phyloP scores from a whole-genome alignment of 2,329 filamentous ascomycete species.

The Colletotrichum phormii region DNA sequence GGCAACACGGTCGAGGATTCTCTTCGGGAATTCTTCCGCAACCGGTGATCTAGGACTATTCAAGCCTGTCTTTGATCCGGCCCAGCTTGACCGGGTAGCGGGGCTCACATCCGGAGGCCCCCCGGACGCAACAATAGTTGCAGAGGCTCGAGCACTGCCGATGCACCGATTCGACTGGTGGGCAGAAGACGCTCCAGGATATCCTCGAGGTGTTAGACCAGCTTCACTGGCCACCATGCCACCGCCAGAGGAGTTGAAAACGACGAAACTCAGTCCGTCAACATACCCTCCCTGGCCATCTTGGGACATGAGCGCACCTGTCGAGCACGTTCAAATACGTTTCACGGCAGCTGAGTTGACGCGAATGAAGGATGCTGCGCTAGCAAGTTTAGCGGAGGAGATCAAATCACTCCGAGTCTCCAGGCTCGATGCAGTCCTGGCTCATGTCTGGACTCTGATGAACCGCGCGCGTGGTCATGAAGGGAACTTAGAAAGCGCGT shows the following conservation, averaged over 20 bases:
- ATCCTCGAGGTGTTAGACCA: constrained; percentile 41
- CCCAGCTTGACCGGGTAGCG: constrained; percentile 50
- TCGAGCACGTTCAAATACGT: constrained; percentile 50
- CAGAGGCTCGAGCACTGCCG: constrained; percentile 51
- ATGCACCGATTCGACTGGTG: constrained; percentile 62
- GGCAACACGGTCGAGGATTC: constrained; percentile 46
- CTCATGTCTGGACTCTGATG: constrained; percentile 58
- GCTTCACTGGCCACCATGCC: constrained; percentile 43
- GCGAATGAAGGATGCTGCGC: constrained; percentile 44
- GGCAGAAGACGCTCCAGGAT: constrained; percentile 46
- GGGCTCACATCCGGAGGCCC: constrained; percentile 34
- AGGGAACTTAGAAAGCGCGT: constrained; percentile 45
- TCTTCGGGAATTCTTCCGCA: constrained; percentile 7
- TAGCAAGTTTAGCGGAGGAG: constrained; percentile 21
- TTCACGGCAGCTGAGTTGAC: constrained; percentile 50
- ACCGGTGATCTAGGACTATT: fast-evolving
- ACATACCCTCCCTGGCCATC: constrained; percentile 53
- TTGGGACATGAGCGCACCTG: constrained; percentile 51
- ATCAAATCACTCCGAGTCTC: constrained; percentile 44
- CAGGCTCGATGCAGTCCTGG: constrained; percentile 57
- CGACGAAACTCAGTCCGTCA: constrained; percentile 42
- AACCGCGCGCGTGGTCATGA: constrained; percentile 51
- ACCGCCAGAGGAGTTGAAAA: neutral
- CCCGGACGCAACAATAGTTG: constrained; percentile 42
- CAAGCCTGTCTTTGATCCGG: constrained; percentile 53